These are phyloP conservation scores for Gossypium schwendimanii DNA, from an alignment of 441 rosid genomes.

Conservation along the genomic window DNA sequence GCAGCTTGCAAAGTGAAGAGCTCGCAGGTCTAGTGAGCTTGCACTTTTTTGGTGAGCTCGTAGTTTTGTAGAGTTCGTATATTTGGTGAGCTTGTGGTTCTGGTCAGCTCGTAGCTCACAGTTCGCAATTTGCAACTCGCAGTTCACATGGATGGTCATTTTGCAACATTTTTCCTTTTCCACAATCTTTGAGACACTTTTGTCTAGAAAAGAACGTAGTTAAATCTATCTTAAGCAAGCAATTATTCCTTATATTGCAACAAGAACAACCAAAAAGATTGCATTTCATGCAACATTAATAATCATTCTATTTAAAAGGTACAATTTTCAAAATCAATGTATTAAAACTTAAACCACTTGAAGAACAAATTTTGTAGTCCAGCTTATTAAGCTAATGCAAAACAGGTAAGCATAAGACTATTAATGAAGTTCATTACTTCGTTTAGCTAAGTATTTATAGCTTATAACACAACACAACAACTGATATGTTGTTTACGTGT, in stretches of 20 bases:
- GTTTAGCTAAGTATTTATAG: not conserved
- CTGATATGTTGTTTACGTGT: not conserved
- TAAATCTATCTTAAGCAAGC: not conserved
- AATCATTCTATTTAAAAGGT: not conserved
- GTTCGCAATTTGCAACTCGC: too few species aligned
- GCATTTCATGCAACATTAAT: not conserved
- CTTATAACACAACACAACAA: not conserved
- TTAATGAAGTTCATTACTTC: not conserved
- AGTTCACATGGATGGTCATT: too few species aligned
- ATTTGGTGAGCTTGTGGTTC: too few species aligned
- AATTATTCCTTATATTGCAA: not conserved
- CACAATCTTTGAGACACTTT: constrained; percentile 42
- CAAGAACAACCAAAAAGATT: not conserved
- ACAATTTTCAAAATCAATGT: not conserved
- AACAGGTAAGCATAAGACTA: not conserved
- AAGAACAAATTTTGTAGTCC: not conserved
- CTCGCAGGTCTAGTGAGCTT: too few species aligned
- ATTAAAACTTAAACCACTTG: not conserved
- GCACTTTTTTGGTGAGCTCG: too few species aligned
- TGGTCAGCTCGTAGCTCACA: too few species aligned
- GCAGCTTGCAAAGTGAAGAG: too few species aligned
- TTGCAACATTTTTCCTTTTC: not conserved
- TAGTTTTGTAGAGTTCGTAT: too few species aligned
- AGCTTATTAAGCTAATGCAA: not conserved
- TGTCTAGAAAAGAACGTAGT: constrained; percentile 3